Evolutionary conservation across 2,329 filamentous ascomycete genomes (phyloP), one percentile per base, ranked within the genome.

Genomic region (Stachybotrys chartarum): DNA sequence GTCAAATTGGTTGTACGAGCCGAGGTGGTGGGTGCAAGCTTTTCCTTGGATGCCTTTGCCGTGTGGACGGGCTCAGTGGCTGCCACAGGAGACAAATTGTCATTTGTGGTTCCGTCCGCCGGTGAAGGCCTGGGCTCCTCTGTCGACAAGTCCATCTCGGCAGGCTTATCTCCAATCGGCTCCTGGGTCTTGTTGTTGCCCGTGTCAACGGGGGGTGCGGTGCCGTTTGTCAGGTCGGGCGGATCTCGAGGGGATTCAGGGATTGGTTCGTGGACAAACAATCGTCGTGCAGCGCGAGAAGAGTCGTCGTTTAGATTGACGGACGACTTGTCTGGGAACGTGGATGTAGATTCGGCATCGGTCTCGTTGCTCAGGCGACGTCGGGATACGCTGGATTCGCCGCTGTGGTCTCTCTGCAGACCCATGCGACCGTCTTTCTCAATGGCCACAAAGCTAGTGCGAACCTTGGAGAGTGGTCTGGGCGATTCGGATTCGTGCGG

Each of bases 401-500:
- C 65, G 59, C 72, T 73, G 35, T 63, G 62, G 39, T 73, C 68
- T 64, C 71, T 63, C 63, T 73, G 75, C 32, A 84, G 69, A 50
- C 81, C 81, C 61, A 84, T 72, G 49, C 78, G 74, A 54, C 82
- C 81, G 70, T 83, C 80, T 59, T 83, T 83, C 66, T 91, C 87
- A 50, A 92, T 80, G 17, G 87, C 82, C 53, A 92, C 81, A 67
- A 92, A 92, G 67, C 77, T 89, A 44, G 87, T 88, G 61, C 87
- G 82, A 48, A 91, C 84, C 71, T 87, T 90, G 59, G 87, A 90
- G 46, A 91, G 79, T 30, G 85, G 87, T 64, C 86, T 78, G 35
- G 83, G 81, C 17, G 81, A 83, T 39, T 79, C 76, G 56, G 71
- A 70, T 58, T 70, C 70, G 61, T 69, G 69, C 60, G 59, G 58